Conservation (phyloP, 164 flowering plant species). For the Malania oleifera region DNA sequence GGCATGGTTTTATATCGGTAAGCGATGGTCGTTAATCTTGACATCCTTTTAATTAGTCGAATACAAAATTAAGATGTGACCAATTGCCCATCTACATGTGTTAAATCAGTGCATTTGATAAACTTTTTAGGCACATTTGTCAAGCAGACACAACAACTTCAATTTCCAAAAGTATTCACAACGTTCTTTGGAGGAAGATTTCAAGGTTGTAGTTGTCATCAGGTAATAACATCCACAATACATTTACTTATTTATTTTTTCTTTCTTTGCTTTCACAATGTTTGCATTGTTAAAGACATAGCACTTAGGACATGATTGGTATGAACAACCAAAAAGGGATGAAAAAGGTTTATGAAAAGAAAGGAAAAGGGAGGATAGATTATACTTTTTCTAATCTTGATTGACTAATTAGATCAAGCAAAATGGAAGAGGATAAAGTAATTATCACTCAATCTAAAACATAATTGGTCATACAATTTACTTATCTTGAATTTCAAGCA, state of each 20-base stretch:
- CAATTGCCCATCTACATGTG: not conserved
- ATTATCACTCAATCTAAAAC: too few species aligned
- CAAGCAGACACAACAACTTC: constrained; percentile 36
- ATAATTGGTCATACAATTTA: too few species aligned
- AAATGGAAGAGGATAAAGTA: too few species aligned
- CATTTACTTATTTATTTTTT: not conserved
- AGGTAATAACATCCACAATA: constrained; percentile 26
- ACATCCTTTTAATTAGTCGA: not conserved
- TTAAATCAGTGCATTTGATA: not conserved
- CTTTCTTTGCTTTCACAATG: not conserved
- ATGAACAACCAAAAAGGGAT: too few species aligned
- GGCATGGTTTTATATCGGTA: constrained; percentile 69
- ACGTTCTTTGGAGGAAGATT: constrained; percentile 66
- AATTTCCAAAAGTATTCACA: constrained; percentile 62
- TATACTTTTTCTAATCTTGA: too few species aligned
- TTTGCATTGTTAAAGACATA: too few species aligned
- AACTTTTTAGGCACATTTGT: constrained; percentile 43
- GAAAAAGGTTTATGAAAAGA: too few species aligned
- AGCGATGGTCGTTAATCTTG: constrained; percentile 8
- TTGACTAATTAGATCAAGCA: too few species aligned
- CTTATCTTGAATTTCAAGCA: too few species aligned
- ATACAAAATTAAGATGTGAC: too few species aligned
- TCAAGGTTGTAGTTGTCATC: constrained; percentile 59
- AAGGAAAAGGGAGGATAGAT: too few species aligned
- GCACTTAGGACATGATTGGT: too few species aligned